phyloP scores from a whole-genome alignment of 208 protist genomes.

The Wallacemonas sp. region DNA sequence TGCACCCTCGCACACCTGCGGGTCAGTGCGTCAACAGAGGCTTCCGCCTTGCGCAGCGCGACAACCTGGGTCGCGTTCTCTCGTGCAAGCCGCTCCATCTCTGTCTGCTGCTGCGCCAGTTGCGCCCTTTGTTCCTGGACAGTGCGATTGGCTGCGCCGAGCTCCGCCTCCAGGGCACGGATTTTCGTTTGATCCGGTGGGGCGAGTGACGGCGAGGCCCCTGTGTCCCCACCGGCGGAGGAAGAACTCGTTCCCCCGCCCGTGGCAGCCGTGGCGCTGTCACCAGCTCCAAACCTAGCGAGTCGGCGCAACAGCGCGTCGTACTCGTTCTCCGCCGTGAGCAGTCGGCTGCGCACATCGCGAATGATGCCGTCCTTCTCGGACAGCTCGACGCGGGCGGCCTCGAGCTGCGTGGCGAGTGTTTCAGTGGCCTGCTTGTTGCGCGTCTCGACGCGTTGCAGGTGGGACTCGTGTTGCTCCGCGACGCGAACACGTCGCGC shows the following conservation, averaged over 20 bases:
- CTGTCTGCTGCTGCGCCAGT: slow-evolving; percentile 29
- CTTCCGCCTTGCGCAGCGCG: slow-evolving; percentile 36
- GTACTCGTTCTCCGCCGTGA: slow-evolving; percentile 66
- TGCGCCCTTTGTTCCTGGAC: slow-evolving; percentile 40
- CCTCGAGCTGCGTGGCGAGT: slow-evolving; percentile 35
- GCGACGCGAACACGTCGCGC: slow-evolving; percentile 64
- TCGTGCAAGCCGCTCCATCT: slow-evolving; percentile 20
- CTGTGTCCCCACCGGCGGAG: too few species aligned
- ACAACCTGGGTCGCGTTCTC: slow-evolving; percentile 34
- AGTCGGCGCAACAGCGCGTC: slow-evolving; percentile 54
- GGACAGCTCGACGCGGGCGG: slow-evolving; percentile 48
- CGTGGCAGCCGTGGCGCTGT: slow-evolving; percentile 4
- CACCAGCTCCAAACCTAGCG: slow-evolving; percentile 30
- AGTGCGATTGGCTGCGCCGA: slow-evolving; percentile 30
- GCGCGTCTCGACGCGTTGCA: slow-evolving; percentile 59
- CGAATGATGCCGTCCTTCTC: slow-evolving; percentile 51
- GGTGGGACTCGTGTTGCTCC: slow-evolving; percentile 80
- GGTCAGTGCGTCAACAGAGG: slow-evolving; percentile 34
- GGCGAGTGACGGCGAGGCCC: too few species aligned
- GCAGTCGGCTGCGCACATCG: slow-evolving; percentile 50
- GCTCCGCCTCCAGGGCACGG: slow-evolving; percentile 41
- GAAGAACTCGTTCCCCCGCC: neutral
- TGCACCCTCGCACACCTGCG: slow-evolving; percentile 40
- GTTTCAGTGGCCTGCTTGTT: slow-evolving; percentile 59
- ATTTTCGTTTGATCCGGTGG: too few species aligned